Percentiles rank a stretch among this genome's conserved stretches.
phyloP scores from a whole-genome alignment of 1,139 yeast species.

The Kurtzmaniella quercitrusa region DNA sequence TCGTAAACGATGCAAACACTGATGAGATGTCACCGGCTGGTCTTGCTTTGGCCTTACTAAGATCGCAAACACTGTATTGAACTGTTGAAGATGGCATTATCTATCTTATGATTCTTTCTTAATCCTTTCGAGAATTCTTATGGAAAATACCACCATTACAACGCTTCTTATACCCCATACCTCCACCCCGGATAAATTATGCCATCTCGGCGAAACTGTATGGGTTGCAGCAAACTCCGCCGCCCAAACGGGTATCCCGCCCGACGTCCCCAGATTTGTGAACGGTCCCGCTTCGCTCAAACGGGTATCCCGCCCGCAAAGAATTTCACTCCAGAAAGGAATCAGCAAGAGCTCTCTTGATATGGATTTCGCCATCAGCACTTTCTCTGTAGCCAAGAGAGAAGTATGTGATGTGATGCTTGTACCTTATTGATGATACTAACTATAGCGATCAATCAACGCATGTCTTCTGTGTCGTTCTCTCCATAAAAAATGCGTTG shows the following conservation, averaged over 20 bases:
- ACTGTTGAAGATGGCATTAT: neutral
- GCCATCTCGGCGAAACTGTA: neutral
- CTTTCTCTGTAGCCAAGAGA: slow-evolving; percentile 5
- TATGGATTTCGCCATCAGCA: slow-evolving; percentile 1
- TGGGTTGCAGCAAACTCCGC: neutral
- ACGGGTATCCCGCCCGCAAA: slow-evolving; percentile 7
- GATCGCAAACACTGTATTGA: slow-evolving; percentile 7
- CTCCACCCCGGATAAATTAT: no score
- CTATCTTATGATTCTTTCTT: neutral
- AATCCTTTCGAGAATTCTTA: no score
- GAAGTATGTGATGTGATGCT: slow-evolving; percentile 3
- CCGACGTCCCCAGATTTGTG: slow-evolving; percentile 1
- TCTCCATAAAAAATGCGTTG: slow-evolving; percentile 14
- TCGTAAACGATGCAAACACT: slow-evolving; percentile 19
- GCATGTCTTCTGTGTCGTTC: slow-evolving; percentile 17
- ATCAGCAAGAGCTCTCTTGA: neutral
- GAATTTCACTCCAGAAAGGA: neutral
- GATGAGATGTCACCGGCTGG: slow-evolving; percentile 20
- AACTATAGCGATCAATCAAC: slow-evolving; percentile 9
- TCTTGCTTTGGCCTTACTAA: slow-evolving; percentile 13
- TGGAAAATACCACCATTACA: no score
- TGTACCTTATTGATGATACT: slow-evolving; percentile 1
- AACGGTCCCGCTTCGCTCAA: slow-evolving; percentile 1
- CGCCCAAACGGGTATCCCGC: neutral
- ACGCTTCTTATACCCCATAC: no score